phyloP scores from a whole-genome alignment of 1,139 yeast species.

The Diutina ranongensis region DNA sequence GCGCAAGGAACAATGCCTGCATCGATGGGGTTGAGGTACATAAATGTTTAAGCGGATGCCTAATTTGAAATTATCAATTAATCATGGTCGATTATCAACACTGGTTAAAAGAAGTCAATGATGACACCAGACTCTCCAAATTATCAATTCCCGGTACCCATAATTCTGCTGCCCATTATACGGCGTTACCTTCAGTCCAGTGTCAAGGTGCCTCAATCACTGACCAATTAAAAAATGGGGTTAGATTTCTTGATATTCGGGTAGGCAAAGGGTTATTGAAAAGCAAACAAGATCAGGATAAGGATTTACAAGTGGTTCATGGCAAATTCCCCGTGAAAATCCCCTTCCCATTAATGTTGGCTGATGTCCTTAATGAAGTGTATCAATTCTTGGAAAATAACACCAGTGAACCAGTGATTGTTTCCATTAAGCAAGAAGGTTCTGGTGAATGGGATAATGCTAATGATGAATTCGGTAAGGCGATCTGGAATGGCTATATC shows the following conservation, averaged over 20 bases:
- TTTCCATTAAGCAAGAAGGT: conserved; percentile 71
- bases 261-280: conserved; percentile 39
- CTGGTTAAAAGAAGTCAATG: conserved; percentile 49
- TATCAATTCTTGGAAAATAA: conserved; percentile 44
- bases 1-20: not conserved
- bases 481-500: conserved; percentile 52
- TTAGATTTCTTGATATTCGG: conserved; percentile 62
- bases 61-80: not conserved
- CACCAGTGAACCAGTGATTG: conserved; percentile 49
- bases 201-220: conserved; percentile 58
- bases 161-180: conserved; percentile 64
- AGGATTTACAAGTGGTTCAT: conserved; percentile 58
- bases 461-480: conserved; percentile 53
- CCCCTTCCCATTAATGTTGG: conserved; percentile 43
- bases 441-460: conserved; percentile 51
- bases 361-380: conserved; percentile 40
- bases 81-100: conserved; percentile 29
- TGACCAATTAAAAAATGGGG: conserved; percentile 60
- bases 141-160: conserved; percentile 74
- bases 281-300: conserved; percentile 26
- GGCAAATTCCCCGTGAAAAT: conserved; percentile 67
- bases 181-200: conserved; percentile 69
- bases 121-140: conserved; percentile 38
- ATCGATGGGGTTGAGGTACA: not conserved
- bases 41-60: not conserved